A percentile compares a stretch with the other conserved stretches of the same genome.
These are phyloP conservation scores for Sorghum bicolor DNA, from an alignment of 176 grass and related monocot species.

Conservation along the genomic window DNA sequence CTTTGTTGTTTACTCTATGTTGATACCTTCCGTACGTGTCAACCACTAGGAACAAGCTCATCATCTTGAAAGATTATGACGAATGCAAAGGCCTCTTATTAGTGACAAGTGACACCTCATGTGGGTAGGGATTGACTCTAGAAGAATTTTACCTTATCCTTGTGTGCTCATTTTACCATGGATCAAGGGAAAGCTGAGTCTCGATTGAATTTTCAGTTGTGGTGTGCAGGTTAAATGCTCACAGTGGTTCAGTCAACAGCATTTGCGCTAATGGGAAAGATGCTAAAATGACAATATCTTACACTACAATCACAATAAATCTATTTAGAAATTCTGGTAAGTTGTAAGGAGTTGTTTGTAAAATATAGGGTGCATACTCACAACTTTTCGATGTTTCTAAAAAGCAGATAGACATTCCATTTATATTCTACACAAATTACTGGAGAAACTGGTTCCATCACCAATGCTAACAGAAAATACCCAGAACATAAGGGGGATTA, in stretches of 20 bases:
- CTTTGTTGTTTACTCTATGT: not conserved
- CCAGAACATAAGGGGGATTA: too few species aligned
- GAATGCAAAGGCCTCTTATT: constrained; percentile 22
- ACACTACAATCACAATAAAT: not conserved
- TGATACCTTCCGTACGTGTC: constrained; percentile 23
- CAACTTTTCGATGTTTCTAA: not conserved
- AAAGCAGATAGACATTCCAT: too few species aligned
- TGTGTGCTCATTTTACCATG: not conserved
- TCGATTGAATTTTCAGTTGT: not conserved
- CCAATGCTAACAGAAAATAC: too few species aligned
- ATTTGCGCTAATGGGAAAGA: not conserved
- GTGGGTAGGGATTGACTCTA: constrained; percentile 9
- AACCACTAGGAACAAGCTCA: constrained; percentile 21
- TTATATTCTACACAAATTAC: not conserved
- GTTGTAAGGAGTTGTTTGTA: not conserved
- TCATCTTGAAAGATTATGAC: constrained; percentile 3
- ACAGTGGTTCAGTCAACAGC: not conserved
- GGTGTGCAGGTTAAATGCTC: not conserved
- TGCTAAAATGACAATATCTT: not conserved
- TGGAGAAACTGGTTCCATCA: not conserved
- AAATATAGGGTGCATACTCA: not conserved
- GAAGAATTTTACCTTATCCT: not conserved
- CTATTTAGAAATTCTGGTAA: not conserved
- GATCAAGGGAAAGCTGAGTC: not conserved
- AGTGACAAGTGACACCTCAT: constrained; percentile 15